These are phyloP conservation scores for Solanum aculeatissimum DNA, from an alignment of 305 asterid species.

Conservation along the genomic window DNA sequence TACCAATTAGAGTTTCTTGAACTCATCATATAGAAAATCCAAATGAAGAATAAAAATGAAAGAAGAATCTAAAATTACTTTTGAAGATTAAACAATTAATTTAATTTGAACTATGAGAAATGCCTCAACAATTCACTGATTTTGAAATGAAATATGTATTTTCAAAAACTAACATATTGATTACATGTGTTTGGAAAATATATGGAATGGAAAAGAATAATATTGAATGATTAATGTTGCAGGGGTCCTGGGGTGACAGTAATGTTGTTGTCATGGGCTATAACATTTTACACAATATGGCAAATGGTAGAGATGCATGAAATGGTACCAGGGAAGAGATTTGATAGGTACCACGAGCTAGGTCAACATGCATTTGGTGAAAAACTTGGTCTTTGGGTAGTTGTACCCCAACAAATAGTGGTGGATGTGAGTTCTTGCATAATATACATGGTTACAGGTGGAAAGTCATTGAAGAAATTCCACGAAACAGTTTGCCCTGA, in stretches of 20 bases:
- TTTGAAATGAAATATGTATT: no score
- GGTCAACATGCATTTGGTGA: conserved; percentile 4
- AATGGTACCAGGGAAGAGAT: conserved; percentile 4
- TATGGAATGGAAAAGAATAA: background rate
- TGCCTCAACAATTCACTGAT: no score
- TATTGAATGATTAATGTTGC: background rate
- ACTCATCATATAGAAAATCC: no score
- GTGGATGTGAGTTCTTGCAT: conserved; percentile 1
- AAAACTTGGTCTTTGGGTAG: background rate
- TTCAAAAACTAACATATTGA: no score
- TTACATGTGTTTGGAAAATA: background rate
- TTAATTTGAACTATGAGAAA: no score
- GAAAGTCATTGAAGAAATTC: conserved; percentile 9
- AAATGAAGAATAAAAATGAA: no score
- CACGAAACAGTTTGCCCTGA: background rate
- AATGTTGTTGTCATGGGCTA: conserved; percentile 7
- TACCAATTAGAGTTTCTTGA: no score
- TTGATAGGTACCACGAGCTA: background rate
- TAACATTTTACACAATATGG: conserved; percentile 12
- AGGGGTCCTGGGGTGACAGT: conserved; percentile 8
- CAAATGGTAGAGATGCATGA: conserved; percentile 21
- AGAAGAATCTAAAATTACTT: no score
- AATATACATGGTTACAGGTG: conserved; percentile 16
- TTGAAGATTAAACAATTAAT: no score
- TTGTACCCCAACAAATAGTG: conserved; percentile 1